Percentiles rank a stretch among this genome's conserved stretches.
phyloP scores from a whole-genome alignment of 441 rosid species.

The Jatropha multifida region DNA sequence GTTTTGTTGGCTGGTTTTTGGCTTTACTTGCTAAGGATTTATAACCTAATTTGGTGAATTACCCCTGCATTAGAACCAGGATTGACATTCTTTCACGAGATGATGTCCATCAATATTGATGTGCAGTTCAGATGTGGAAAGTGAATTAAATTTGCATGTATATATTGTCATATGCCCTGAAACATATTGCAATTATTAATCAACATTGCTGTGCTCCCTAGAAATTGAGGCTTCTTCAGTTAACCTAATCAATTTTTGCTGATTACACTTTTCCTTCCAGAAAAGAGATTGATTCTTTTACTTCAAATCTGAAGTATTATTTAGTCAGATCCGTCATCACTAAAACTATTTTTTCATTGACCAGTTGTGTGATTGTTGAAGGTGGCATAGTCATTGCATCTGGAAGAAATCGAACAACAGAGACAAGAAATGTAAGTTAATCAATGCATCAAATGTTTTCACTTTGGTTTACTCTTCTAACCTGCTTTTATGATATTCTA shows the following conservation, averaged over 20 bases:
- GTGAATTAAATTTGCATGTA: neutral
- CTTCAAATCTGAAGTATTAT: neutral
- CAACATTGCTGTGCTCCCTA: neutral
- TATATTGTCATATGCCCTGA: slow-evolving; percentile 1
- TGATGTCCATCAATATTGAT: neutral
- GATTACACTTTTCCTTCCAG: neutral
- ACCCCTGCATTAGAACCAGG: too few relatives aligned
- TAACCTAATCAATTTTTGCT: neutral
- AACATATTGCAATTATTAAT: neutral
- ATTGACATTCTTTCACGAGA: neutral
- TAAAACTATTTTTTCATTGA: slow-evolving; percentile 18
- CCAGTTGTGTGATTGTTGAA: slow-evolving; percentile 75
- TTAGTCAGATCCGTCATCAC: slow-evolving; percentile 9
- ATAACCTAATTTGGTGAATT: too few relatives aligned
- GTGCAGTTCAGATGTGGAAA: neutral
- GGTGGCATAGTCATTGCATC: slow-evolving; percentile 69
- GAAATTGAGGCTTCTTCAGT: neutral
- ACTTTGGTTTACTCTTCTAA: neutral
- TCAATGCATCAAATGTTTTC: neutral
- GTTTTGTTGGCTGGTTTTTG: too few relatives aligned
- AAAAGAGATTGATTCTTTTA: neutral
- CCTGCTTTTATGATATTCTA: neutral
- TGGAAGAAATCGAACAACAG: slow-evolving; percentile 79
- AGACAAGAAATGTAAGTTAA: slow-evolving; percentile 68
- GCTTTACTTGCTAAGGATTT: too few relatives aligned